Base-by-base conservation (phyloP, 1,139 yeast genomes). In the Suhomyces anneliseae region DNA sequence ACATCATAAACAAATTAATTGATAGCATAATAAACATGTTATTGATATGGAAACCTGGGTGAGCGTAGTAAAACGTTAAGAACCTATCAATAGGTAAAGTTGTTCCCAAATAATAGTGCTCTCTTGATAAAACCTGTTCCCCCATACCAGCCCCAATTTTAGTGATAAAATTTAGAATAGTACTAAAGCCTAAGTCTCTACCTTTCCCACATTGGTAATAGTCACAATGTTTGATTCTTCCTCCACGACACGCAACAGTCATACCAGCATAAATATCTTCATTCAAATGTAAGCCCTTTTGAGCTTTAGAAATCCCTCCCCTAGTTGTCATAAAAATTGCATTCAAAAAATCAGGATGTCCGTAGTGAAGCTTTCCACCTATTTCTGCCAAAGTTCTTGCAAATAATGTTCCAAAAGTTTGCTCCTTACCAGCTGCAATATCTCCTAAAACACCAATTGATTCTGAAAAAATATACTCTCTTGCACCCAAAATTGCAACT, bases 101-200 rank as follows among this genome's bases (percentile, higher is more conserved):
- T 0, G 93, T 85, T 0, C 97, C 96, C 52, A 90, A 68, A 60
- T 87, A 87, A 60, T 81, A 89, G 59, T 90, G 88, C 58, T 90
- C 97, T 53, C 97, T 70, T 6, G 96, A 88, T 12, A 90, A 66
- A 61, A 88, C 76, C 57, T 90, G 97, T 59, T 90, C 97, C 0
- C 96, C 97, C 97, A 90, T 90, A 1, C 97, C 97, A 38, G 96
- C 92, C 0, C 97, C 97, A 58, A 90, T 89, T 60, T 90, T 90
- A 0, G 93, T 83, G 0, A 95, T 89, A 62, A 90, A 90, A 58
- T 88, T 89, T 51, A 89, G 70, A 43, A 90, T 87, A 0, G 96
- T 86, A 0, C 87, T 85, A 64, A 90, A 90, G 0, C 97, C 97
- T 36, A 90, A 70, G 66, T 90, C 97, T 52, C 97, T 72, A 0